Conservation (phyloP, 208 protist species). For the Trypanosoma cruzi region DNA sequence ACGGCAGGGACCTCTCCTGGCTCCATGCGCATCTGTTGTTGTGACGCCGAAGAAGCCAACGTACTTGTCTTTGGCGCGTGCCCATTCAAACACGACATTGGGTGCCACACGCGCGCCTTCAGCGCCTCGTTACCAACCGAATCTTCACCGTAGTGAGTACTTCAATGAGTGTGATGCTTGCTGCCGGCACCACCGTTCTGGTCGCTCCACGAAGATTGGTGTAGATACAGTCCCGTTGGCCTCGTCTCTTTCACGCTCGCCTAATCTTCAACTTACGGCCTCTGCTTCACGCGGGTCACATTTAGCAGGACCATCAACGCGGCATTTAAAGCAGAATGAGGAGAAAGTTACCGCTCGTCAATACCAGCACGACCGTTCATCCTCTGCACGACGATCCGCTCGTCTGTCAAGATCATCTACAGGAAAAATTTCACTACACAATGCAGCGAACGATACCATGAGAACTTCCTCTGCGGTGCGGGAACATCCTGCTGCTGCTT, state of each 20-base stretch:
- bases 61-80: slow-evolving; percentile 13
- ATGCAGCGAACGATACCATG: not conserved
- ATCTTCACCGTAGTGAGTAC: slow-evolving; percentile 12
- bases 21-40: slow-evolving; percentile 6
- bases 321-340: not conserved
- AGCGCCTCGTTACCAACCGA: slow-evolving; percentile 2
- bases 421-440: not conserved
- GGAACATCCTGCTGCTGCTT: not conserved
- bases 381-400: not conserved
- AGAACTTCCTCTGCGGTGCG: not conserved
- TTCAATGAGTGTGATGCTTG: slow-evolving; percentile 28
- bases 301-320: not conserved
- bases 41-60: not conserved
- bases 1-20: not conserved
- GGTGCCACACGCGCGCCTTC: not conserved
- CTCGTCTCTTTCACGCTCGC: not conserved
- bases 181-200: slow-evolving; percentile 6
- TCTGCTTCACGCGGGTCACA: not conserved
- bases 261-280: not conserved
- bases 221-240: not conserved
- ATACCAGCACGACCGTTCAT: not conserved
- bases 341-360: not conserved
- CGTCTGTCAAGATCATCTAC: not conserved
- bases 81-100: not conserved
- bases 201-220: not conserved